Conservation (phyloP, 345 rosid genomes). For the Psidium guajava region DNA sequence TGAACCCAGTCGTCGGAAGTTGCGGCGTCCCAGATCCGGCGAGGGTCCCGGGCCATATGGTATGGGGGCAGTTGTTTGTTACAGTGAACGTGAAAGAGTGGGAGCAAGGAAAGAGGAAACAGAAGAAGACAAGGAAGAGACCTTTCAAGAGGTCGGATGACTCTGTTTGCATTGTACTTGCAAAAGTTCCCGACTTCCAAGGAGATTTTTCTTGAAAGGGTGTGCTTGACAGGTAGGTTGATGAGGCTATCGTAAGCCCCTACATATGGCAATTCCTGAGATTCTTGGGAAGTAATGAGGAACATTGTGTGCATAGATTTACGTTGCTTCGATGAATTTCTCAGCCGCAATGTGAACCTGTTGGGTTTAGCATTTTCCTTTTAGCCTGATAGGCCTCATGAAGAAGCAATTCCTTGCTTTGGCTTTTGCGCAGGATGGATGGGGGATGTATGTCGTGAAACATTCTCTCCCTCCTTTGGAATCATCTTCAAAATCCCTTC, state of each 20-base stretch:
- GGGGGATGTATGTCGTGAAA: neutral
- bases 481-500: neutral
- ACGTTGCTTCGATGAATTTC: slow-evolving; percentile 32
- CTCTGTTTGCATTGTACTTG: neutral
- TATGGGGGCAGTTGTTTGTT: slow-evolving; percentile 58
- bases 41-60: slow-evolving; percentile 85
- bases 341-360: slow-evolving; percentile 36
- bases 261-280: slow-evolving; percentile 15
- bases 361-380: slow-evolving; percentile 44
- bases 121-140: slow-evolving; percentile 16
- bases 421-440: neutral
- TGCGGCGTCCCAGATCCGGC: slow-evolving; percentile 74
- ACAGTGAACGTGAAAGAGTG: slow-evolving; percentile 43
- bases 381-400: slow-evolving; percentile 16
- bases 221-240: neutral
- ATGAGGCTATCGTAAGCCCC: neutral
- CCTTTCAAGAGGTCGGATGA: neutral
- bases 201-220: neutral
- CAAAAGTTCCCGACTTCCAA: neutral
- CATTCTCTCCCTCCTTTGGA: neutral
- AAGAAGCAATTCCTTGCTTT: slow-evolving; percentile 70
- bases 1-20: slow-evolving; percentile 58
- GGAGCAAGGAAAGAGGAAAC: slow-evolving; percentile 21
- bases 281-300: slow-evolving; percentile 1
- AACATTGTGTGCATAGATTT: slow-evolving; percentile 1